These are phyloP conservation scores for Pleochaeta shiraiana DNA, from an alignment of 2,329 filamentous ascomycete genomes.

Conservation along the genomic window DNA sequence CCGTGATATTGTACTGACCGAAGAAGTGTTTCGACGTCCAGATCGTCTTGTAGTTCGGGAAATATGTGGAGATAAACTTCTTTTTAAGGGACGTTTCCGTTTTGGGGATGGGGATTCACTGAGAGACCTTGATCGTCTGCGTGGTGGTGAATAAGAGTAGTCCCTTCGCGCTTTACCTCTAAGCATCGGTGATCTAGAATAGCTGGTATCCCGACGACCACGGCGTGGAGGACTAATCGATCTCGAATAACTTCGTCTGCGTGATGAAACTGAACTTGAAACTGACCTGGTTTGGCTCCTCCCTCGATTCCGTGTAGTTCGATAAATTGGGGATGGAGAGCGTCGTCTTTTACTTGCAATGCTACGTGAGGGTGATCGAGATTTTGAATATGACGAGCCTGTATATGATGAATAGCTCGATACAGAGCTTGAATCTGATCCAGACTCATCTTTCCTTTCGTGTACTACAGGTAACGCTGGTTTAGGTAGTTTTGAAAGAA, in stretches of 20 bases:
- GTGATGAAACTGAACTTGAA: slow-evolving; percentile 10
- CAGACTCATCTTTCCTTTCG: slow-evolving; percentile 31
- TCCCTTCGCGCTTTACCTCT: slow-evolving; percentile 7
- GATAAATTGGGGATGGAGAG: not conserved
- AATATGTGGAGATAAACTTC: not conserved
- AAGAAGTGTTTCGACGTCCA: slow-evolving; percentile 11
- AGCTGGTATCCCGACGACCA: slow-evolving; percentile 9
- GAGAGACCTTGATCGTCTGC: slow-evolving; percentile 8
- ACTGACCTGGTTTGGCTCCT: not conserved
- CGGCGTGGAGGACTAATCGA: slow-evolving; percentile 11
- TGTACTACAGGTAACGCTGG: slow-evolving; percentile 51
- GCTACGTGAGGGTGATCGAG: slow-evolving; percentile 11
- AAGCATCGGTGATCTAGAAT: slow-evolving; percentile 13
- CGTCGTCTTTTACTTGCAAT: not conserved
- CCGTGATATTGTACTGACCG: slow-evolving; percentile 12
- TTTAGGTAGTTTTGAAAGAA: slow-evolving; percentile 74
- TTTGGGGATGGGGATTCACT: slow-evolving; percentile 11
- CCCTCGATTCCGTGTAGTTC: not conserved
- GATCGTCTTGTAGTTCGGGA: slow-evolving; percentile 6
- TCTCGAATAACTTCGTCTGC: slow-evolving; percentile 7
- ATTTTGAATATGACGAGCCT: slow-evolving; percentile 34
- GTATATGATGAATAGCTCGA: slow-evolving; percentile 63
- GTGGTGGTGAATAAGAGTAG: slow-evolving; percentile 8
- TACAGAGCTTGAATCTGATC: slow-evolving; percentile 43
- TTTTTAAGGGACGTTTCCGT: not conserved